Evolutionary conservation across 192 early-diverging fungal genomes (phyloP), one percentile per base, ranked within the genome.

Genomic region (Coemansia sp.): DNA sequence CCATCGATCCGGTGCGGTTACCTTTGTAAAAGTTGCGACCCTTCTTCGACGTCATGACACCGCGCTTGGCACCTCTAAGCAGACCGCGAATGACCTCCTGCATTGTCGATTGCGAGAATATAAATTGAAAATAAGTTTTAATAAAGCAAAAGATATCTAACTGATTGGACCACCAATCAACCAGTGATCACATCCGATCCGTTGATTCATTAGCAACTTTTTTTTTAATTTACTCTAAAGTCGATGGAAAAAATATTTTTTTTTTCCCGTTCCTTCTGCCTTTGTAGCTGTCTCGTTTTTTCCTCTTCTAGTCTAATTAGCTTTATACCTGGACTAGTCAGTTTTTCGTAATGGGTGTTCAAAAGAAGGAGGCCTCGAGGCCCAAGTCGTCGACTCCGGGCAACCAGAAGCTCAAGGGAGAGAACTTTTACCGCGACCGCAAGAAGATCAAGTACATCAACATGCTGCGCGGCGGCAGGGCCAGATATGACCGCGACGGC

Each of bases 401-500:
- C 37, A 92, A 92, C 72, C 68, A 88, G 43, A 84, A 84, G 67
- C 84, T 93, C 53, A 98, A 98, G 83, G 96, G 96, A 48, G 93
- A 94, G 67, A 99, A 99, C 84, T 99, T 98, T 80, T 99, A 99
- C 85, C 85, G 93, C 55, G 96, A 99, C 84, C 89, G 88, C 46
- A 93, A 93, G 71, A 92, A 94, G 69, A 87, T 96, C 15, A 87
- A 91, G 60, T 88, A 88, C 55, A 72, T 96, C 66, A 94, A 96
- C 67, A 91, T 99, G 89, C 84, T 94, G 59, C 95, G 91, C 69
- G 89, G 91, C 49, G 94, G 96, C 27, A 85, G 78, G 57, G 82
- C 95, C 15, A 84, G 82, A 27, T 84, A 94, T 51, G 84, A 99
- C 76, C 61, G 84, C 53, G 83, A 90, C 60, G 96, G 96, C 53